phyloP scores from a whole-genome alignment of 2,329 filamentous ascomycete genomes.

The Fragosphaeria purpurea region DNA sequence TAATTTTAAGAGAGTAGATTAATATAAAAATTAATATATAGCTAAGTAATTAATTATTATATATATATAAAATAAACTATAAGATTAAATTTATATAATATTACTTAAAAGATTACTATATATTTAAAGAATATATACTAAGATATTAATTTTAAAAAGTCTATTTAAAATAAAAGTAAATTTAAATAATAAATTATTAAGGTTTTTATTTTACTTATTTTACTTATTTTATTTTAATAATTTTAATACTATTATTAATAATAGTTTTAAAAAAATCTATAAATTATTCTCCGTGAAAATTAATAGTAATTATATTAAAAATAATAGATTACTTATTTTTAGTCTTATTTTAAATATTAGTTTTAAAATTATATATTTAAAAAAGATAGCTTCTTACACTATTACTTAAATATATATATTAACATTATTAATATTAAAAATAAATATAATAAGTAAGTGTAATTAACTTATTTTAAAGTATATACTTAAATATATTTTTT shows the following conservation, averaged over 20 bases:
- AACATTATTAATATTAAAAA: background rate
- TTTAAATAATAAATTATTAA: background rate
- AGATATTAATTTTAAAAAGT: background rate
- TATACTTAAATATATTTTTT: background rate
- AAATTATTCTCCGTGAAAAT: background rate
- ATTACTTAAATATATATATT: background rate
- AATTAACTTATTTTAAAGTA: background rate
- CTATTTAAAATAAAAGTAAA: background rate
- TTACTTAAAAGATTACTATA: background rate
- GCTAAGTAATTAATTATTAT: background rate
- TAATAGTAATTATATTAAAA: background rate
- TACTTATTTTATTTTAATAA: too few species aligned
- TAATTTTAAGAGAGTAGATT: background rate
- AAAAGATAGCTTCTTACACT: background rate
- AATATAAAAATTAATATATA: background rate
- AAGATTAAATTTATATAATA: background rate
- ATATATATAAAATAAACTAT: background rate
- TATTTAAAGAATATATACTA: background rate
- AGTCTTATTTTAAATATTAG: background rate
- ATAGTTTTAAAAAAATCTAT: background rate
- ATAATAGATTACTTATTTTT: background rate
- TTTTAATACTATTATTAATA: background rate
- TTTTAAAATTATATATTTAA: background rate
- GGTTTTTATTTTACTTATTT: too few species aligned
- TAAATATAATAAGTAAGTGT: background rate